Base-by-base conservation (phyloP, 768 basidiomycete genomes). In the Dioszegia hungarica region DNA sequence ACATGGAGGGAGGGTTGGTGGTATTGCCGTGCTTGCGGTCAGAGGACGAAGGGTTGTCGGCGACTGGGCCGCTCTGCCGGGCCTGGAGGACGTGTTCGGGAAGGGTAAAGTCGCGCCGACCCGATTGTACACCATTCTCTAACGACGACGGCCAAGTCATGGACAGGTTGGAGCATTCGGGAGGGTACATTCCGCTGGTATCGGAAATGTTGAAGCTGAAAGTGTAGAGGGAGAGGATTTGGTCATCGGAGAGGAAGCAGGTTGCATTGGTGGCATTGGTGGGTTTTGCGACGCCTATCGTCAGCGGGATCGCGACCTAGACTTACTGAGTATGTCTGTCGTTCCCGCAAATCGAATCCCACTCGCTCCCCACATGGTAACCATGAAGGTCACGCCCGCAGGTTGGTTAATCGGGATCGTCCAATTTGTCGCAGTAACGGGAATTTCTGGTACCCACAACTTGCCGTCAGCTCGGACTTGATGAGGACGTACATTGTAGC, bases 291-390 rank as follows among this genome's bases (percentile, higher is more conserved):
- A 66, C 56, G 43, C 61, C 57, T 61, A 22, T 34, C 15, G 38
- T n/a, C 15, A 41, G 24, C 27, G 3, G 20, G 8, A 17, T 15
- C 14, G n/a, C n/a, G 5, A 69, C 29, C 19, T 19, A 28, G 29
- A 44, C 70, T 56, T 46, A 72, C 70, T 69, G 40, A 64, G 38
- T 1, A 72, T 60, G 34, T 72, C 70, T 8, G 66, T 69, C 28
- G 70, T 69, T n/a, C 63, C 70, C 4, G 70, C 70, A 47, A 46
- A 65, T 15, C 40, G 19, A 29, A 72, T 70, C n/a, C 70, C 70
- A 25, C 65, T 63, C 5, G 52, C 44, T 33, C 70, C 70, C 70
- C 70, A 72, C 57, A 72, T 58, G 1, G 70, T 72, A 19, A 70
- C 31, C 20, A 72, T 17, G 27, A 66, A 72, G 29, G 56, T 59